phyloP scores from a whole-genome alignment of 495 filamentous ascomycete genomes.

The Penicillium arizonense region DNA sequence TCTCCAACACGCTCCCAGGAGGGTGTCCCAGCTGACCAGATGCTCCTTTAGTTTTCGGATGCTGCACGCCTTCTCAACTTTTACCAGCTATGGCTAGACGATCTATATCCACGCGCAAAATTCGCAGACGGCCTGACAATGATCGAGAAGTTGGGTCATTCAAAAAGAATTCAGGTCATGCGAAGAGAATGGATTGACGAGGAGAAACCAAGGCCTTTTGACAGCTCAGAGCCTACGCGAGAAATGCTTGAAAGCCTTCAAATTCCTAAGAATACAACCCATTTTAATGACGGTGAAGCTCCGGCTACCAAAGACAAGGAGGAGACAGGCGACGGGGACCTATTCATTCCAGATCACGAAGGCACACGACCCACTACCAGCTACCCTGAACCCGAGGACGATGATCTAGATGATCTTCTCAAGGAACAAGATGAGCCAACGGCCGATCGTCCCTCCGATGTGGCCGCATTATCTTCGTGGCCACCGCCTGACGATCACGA shows the following conservation, averaged over 20 bases:
- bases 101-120: constrained; percentile 90
- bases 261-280: constrained; percentile 2
- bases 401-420: constrained; percentile 39
- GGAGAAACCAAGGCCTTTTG: constrained; percentile 33
- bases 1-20: neutral
- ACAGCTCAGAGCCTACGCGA: neutral
- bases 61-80: constrained; percentile 76
- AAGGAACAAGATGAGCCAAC: constrained; percentile 30
- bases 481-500: constrained; percentile 1
- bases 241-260: neutral
- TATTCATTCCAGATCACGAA: constrained; percentile 28
- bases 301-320: neutral
- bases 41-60: constrained; percentile 70
- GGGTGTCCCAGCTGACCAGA: constrained; percentile 2
- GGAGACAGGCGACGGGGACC: constrained; percentile 14
- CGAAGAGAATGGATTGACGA: constrained; percentile 87
- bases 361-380: constrained; percentile 6
- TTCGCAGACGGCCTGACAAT: constrained; percentile 88
- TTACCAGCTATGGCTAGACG: constrained; percentile 97
- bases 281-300: constrained; percentile 1
- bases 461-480: neutral
- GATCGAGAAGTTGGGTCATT: constrained; percentile 92
- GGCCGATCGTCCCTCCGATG: neutral
- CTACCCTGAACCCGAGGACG: constrained; percentile 28
- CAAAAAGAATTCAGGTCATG: constrained; percentile 68